phyloP scores from a whole-genome alignment of 2,329 filamentous ascomycete genomes.

The Akanthomyces uredinophilus region DNA sequence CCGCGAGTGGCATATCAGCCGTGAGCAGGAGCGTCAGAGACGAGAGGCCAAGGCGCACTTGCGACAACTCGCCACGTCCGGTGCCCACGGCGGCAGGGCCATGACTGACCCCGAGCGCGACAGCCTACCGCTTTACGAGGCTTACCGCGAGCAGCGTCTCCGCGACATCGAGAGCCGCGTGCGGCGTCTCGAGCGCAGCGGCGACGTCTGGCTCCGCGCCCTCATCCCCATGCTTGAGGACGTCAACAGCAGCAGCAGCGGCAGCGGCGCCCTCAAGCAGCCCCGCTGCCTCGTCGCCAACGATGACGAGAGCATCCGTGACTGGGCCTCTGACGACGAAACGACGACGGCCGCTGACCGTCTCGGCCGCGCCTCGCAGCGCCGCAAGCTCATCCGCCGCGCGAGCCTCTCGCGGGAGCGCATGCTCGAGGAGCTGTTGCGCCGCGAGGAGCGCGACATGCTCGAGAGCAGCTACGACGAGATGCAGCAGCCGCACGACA shows the following conservation, averaged over 20 bases:
- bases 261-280: constrained; percentile 1
- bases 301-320: constrained; percentile 18
- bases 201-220: constrained; percentile 40
- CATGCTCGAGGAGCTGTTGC: constrained; percentile 26
- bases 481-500: constrained; percentile 23
- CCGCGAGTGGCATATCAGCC: constrained; percentile 30
- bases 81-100: constrained; percentile 18
- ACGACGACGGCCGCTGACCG: constrained; percentile 11
- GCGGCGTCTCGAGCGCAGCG: constrained; percentile 41
- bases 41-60: constrained; percentile 22
- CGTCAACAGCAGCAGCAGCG: constrained; percentile 30
- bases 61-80: constrained; percentile 19
- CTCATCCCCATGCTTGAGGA: constrained; percentile 42
- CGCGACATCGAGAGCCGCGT: constrained; percentile 45
- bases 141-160: constrained; percentile 36
- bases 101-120: constrained; percentile 27
- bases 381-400: constrained; percentile 21
- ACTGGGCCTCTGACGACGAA: constrained; percentile 31
- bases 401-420: constrained; percentile 26
- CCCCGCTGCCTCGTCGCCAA: neutral
- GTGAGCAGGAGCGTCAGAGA: constrained; percentile 24
- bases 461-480: constrained; percentile 9
- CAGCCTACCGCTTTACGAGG: constrained; percentile 35
- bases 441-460: constrained; percentile 9
- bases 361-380: constrained; percentile 12